These are phyloP conservation scores for Beta lomatogona DNA, from an alignment of 179 eudicot species.

Conservation along the genomic window DNA sequence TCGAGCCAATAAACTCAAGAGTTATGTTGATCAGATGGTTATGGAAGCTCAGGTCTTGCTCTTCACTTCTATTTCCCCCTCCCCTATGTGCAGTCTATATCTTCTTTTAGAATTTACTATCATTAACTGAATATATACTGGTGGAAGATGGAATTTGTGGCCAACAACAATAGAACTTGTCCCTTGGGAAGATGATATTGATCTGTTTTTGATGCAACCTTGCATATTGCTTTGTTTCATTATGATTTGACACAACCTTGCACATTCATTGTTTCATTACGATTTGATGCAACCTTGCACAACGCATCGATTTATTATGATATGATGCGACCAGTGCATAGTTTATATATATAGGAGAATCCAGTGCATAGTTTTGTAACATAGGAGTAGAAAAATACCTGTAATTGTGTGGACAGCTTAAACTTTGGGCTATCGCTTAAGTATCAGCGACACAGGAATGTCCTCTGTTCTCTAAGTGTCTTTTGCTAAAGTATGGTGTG, in stretches of 20 bases:
- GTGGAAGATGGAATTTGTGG: not conserved
- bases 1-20: constrained; percentile 66
- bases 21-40: constrained; percentile 89
- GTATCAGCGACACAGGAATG: too few species aligned
- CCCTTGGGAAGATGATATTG: not conserved
- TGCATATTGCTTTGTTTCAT: not conserved
- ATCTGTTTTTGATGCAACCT: not conserved
- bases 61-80: not conserved
- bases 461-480: too few species aligned
- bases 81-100: not conserved
- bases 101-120: not conserved
- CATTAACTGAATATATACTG: not conserved
- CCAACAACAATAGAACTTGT: not conserved
- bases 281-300: not conserved
- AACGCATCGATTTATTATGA: not conserved
- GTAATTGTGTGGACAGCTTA: too few species aligned
- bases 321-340: too few species aligned
- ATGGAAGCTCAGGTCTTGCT: constrained; percentile 69
- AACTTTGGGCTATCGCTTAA: too few species aligned
- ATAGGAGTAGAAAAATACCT: too few species aligned
- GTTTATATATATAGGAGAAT: too few species aligned
- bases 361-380: too few species aligned
- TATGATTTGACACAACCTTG: not conserved
- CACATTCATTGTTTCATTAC: not conserved
- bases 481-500: not conserved